Evolutionary conservation across 345 rosid genomes (phyloP), one percentile per base, ranked within the genome.

Genomic region (Linum trigynum): DNA sequence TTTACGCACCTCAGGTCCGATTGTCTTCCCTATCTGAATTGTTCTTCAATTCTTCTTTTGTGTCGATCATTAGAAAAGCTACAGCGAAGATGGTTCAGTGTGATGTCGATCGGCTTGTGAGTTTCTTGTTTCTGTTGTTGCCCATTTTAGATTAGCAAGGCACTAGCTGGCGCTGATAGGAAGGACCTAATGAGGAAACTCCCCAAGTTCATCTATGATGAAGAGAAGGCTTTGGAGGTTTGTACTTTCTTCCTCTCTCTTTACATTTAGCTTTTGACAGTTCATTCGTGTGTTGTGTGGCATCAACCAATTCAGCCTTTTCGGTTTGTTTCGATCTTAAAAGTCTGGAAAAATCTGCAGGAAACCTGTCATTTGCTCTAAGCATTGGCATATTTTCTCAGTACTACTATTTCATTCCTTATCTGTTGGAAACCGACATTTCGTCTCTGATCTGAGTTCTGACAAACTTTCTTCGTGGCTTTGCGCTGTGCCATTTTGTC

Each of bases 131-230:
- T 55, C 66, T 64, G 64, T 59, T 60, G 32, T 53, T 57, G 36
- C n/a, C 62, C 56, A 23, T 40, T 71, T 57, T 74, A 92, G 97
- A 84, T 92, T 76, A 92, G 94, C 80, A 85, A 76, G 80, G 97
- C 85, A 16, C 75, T 92, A 68, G 82, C 89, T 69, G 94, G 86
- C 60, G 78, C 91, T 70, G 87, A 92, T 79, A 65, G 81, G 39
- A 92, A 88, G 80, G 94, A 90, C 71, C 80, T 92, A 45, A 83
- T 92, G 98, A 88, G 85, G 83, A 92, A 79, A 67, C 85, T 92
- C 78, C 98, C 98, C 43, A 89, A 86, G 74, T 92, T 92, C 82
- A 89, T 92, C n/a, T 92, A 90, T 36, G 98, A 92, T 68, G 98
- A 89, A 81, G 97, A 92, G 62, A 92, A 89, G 71, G 89, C 88